Conservation (phyloP, 108 stramenopile genomes). For the Nitzschia sp. region DNA sequence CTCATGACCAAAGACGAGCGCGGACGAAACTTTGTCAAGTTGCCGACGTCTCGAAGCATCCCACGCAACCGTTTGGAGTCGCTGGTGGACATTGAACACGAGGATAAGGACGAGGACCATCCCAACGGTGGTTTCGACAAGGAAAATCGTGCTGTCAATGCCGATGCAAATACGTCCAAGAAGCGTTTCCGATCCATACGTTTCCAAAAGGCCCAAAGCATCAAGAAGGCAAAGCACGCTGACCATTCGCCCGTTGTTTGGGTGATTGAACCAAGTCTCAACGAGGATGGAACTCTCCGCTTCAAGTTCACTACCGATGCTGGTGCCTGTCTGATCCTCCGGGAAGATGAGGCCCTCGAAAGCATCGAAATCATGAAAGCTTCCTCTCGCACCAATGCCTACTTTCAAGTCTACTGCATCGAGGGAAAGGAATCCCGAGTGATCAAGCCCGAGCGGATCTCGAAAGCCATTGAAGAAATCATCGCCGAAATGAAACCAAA, state of each 20-base stretch:
- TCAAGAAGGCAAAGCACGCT: not conserved
- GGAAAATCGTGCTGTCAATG: not conserved
- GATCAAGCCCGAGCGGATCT: conserved; percentile 10
- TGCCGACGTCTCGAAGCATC: not conserved
- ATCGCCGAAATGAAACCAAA: not conserved
- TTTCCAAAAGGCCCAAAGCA: not conserved
- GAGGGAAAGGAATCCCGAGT: conserved; percentile 6
- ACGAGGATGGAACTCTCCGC: not conserved
- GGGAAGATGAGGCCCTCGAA: conserved; percentile 9
- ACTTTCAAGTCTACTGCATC: conserved; percentile 13
- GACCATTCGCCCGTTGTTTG: conserved; percentile 10
- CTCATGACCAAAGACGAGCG: conserved; percentile 3
- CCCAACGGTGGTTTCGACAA: not conserved
- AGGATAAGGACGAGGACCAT: not conserved
- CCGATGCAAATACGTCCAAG: not conserved
- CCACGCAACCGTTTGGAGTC: not conserved
- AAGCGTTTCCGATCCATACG: not conserved
- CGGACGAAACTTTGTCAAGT: not conserved
- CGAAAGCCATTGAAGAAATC: not conserved
- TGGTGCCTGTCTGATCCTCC: conserved; percentile 21
- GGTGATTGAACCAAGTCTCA: conserved; percentile 13
- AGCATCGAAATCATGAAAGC: conserved; percentile 10
- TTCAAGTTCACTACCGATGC: conserved; percentile 22
- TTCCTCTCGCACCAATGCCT: conserved; percentile 1
- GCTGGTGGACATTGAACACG: not conserved